Base-by-base conservation (phyloP, 2,329 filamentous ascomycete genomes). In the Apiospora rasikravindrae region DNA sequence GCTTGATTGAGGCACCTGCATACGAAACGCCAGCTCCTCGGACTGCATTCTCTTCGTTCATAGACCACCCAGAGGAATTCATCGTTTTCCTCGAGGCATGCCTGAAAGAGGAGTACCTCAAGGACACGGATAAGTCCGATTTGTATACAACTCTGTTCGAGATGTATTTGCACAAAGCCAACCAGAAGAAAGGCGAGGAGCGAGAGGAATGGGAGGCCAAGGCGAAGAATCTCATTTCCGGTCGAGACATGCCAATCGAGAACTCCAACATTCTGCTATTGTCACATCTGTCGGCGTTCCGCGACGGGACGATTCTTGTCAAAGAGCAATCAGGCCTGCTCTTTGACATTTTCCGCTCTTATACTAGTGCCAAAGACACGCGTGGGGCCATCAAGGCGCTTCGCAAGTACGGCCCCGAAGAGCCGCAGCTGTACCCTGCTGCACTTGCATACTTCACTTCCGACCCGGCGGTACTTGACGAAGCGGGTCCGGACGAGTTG, bases 261-360 rank as follows among this genome's bases (percentile, higher is more conserved):
- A 96, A 95, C 74, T 98, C 96, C 1, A 98, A 97, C 77, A 94
- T 99, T 19, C 88, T 99, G 0, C 87, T 99, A 0, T 88, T 99
- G 2, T 99, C 97, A 0, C 94, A 98, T 78, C 86, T 99, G 4
- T 95, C 95, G 4, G 90, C 95, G 77, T 99, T 98, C 84, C 88
- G 90, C 64, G 94, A 97, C 78, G 96, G 96, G 24, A 98, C 95
- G 0, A 94, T 94, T 1, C 89, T 99, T 1, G 95, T 99, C 71
- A 94, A 95, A 76, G 96, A 99, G 83, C 94, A 98, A 79, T 94
- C 97, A 73, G 95, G 95, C 26, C 88, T 99, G 2, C 89, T 94
- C 57, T 96, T 95, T 71, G 96, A 99, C 82, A 98, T 99, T 73
- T 98, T 99, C 85, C 92, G 96, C 68, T 98, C 96, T 0, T 98